Percentiles rank a stretch among this genome's conserved stretches.
phyloP scores from a whole-genome alignment of 345 rosid species.

The Cardiospermum halicacabum region DNA sequence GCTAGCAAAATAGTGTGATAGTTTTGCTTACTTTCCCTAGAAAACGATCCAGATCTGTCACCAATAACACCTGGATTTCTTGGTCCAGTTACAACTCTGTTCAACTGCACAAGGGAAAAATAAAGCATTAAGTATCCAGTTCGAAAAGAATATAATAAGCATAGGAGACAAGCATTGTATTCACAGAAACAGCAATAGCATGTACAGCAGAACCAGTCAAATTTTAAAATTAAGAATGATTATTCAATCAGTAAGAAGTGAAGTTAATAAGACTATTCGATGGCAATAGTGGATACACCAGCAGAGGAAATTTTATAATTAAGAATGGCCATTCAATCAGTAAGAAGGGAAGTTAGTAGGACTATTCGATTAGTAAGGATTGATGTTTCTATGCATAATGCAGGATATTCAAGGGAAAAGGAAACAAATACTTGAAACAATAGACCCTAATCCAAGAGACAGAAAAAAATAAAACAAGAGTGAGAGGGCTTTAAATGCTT shows the following conservation, averaged over 20 bases:
- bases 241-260: neutral
- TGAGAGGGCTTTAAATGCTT: neutral
- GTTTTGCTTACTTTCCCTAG: conserved; percentile 90
- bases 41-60: conserved; percentile 91
- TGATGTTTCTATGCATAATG: no score
- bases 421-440: neutral
- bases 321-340: neutral
- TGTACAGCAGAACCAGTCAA: neutral
- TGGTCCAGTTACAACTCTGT: conserved; percentile 91
- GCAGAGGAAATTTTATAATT: neutral
- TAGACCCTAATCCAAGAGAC: neutral
- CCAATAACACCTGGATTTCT: conserved; percentile 92
- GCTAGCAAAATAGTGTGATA: conserved; percentile 1
- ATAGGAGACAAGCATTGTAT: neutral
- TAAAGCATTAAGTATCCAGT: conserved; percentile 7
- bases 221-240: neutral
- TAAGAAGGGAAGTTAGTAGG: neutral
- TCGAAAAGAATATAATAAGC: neutral
- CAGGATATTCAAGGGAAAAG: neutral
- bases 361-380: neutral
- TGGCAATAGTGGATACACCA: neutral
- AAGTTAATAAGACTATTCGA: no score
- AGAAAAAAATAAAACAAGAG: neutral
- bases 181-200: neutral
- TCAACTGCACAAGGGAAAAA: conserved; percentile 48